Percentiles rank a stretch among this genome's conserved stretches.
phyloP scores from a whole-genome alignment of 208 protist species.

The Plasmodiophora brassicae region DNA sequence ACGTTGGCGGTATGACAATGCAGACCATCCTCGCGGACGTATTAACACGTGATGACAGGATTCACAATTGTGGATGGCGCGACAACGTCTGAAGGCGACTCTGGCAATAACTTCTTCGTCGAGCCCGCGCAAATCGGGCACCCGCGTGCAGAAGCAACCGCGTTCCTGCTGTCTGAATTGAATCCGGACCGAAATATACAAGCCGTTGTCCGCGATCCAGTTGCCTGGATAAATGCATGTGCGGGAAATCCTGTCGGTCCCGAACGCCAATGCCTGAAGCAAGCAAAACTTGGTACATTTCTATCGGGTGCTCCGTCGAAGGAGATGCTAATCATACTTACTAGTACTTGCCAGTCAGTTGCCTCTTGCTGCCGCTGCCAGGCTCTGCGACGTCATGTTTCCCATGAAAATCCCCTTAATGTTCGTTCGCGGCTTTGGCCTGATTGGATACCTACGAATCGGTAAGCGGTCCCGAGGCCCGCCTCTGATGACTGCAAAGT shows the following conservation, averaged over 20 bases:
- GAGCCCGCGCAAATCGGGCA: conserved; percentile 56
- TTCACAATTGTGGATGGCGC: conserved; percentile 87
- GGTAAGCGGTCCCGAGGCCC: background rate
- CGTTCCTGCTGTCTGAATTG: conserved; percentile 71
- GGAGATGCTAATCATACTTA: background rate
- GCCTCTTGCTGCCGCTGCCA: background rate
- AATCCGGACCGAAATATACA: conserved; percentile 61
- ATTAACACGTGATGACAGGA: background rate
- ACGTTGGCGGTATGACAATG: background rate
- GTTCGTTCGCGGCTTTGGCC: background rate
- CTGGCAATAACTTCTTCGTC: conserved; percentile 93
- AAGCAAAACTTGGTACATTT: background rate
- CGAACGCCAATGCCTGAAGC: background rate
- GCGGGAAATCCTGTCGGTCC: background rate
- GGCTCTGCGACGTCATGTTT: background rate
- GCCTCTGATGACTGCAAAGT: background rate
- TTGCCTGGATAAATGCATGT: background rate
- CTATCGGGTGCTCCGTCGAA: background rate
- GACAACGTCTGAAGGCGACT: conserved; percentile 65
- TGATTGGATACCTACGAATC: background rate
- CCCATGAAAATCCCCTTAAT: background rate
- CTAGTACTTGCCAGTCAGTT: background rate
- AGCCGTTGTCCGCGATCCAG: background rate
- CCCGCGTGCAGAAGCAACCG: conserved; percentile 67
- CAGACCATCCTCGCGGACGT: background rate